Base-by-base conservation (phyloP, 176 grass and related monocot genomes). In the Carex parvula region DNA sequence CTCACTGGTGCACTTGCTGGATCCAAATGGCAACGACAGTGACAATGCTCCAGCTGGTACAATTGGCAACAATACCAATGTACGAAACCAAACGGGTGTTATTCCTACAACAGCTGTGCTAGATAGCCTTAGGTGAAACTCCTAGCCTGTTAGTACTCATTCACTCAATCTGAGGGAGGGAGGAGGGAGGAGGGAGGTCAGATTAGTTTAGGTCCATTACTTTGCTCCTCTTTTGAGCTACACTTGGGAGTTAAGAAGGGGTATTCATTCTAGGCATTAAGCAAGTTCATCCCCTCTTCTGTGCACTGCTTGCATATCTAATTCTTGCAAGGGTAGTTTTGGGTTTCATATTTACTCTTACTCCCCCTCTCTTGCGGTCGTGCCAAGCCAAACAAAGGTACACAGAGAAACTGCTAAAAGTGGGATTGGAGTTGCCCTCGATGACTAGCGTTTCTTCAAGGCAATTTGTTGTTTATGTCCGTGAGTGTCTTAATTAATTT, bases 401-500 rank as follows among this genome's bases (percentile, higher is more conserved):
- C 73, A 78, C 17, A 56, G 24, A 78, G 73, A 57, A 83, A 89
- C 83, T 88, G 89, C 92, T 98, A 94, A 87, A 91, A 94, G 95
- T 83, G 67, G 86, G 86, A 79, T 89, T 79, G 64, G 61, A 21
- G 83, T 82, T 33, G 65, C 85, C 81, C 91, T 88, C 92, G 79
- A 90, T 98, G 95, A 94, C 92, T 90, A 91, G 89, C 92, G 87
- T 93, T 91, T 80, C 81, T 73, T 32, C 0, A 65, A 79, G 72
- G 75, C 62, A 58, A 62, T 71, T 77, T 65, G 65, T 64, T 79
- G 35, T 85, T 84, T 79, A 54, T 48, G 35, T 86, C 18, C 8
- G 65, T 69, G 57, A 60, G 17, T n/a, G 33, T 75, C 22, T 16
- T 16, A 3, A 14, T 52, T 29, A 14, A 14, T 52, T 75, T 75